phyloP scores from a whole-genome alignment of 441 rosid species.

The Eruca vesicaria region DNA sequence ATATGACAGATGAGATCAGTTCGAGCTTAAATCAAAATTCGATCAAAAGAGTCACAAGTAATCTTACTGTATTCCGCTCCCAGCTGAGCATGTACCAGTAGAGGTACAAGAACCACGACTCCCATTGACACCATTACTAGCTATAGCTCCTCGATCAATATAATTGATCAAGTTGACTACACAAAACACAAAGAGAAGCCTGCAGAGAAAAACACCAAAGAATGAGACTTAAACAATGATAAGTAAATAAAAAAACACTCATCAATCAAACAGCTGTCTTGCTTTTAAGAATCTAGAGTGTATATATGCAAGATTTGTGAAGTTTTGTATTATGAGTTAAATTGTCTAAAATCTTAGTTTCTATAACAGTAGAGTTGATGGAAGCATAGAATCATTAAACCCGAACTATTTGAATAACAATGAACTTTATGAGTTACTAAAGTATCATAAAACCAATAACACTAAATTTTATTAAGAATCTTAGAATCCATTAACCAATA shows the following conservation, averaged over 20 bases:
- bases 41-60: not conserved
- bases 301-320: no score
- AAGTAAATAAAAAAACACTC: not conserved
- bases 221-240: not conserved
- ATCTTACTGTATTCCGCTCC: conserved; percentile 94
- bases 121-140: conserved; percentile 97
- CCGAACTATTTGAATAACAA: no score
- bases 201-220: conserved; percentile 33
- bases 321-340: no score
- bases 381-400: no score
- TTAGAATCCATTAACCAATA: no score
- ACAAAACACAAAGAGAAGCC: conserved; percentile 84
- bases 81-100: conserved; percentile 73
- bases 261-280: not conserved
- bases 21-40: not conserved
- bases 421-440: no score
- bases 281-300: not conserved
- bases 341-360: no score
- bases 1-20: not conserved
- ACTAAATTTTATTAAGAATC: no score
- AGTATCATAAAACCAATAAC: no score
- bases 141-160: conserved; percentile 92
- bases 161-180: conserved; percentile 81
- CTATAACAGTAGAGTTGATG: no score
- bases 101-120: conserved; percentile 63